Evolutionary conservation across 768 basidiomycete species (phyloP).

Genomic region (Nidula microcarpa): DNA sequence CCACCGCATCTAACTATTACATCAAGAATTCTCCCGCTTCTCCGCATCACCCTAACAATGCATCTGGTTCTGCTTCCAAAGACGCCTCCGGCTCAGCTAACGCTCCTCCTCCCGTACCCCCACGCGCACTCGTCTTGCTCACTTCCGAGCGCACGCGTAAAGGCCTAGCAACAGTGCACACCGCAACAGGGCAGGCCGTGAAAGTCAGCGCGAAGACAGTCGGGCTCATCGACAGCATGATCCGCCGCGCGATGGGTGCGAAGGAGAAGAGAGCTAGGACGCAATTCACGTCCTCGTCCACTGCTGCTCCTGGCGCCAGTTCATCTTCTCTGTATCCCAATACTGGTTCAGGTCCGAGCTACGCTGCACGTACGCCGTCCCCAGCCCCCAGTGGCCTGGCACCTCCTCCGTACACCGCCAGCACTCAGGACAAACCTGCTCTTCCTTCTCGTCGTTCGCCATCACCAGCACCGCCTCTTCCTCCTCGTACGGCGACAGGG

Average conservation of each 20-base stretch:
- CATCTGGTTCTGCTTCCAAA: slow-evolving; percentile 8
- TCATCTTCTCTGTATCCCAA: slow-evolving; percentile 2
- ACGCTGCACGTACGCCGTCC: slow-evolving; percentile 13
- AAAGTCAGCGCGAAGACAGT: slow-evolving; percentile 64
- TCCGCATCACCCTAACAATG: slow-evolving; percentile 30
- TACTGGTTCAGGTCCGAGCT: background rate
- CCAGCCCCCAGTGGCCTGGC: slow-evolving; percentile 11
- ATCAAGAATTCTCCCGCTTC: slow-evolving; percentile 54
- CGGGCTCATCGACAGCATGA: slow-evolving; percentile 54
- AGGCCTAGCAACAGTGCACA: slow-evolving; percentile 58
- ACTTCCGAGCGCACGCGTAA: slow-evolving; percentile 57
- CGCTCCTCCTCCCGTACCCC: slow-evolving; percentile 32
- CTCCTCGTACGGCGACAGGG: slow-evolving; percentile 21
- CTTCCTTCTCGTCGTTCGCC: slow-evolving; percentile 27
- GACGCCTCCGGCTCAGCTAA: slow-evolving; percentile 12
- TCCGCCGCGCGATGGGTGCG: slow-evolving; percentile 51
- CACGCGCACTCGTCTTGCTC: slow-evolving; percentile 52
- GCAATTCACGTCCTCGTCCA: slow-evolving; percentile 9
- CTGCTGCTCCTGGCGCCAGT: background rate
- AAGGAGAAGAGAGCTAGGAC: slow-evolving; percentile 28
- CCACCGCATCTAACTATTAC: slow-evolving; percentile 58
- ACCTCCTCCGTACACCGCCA: slow-evolving; percentile 8
- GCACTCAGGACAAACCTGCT: slow-evolving; percentile 16
- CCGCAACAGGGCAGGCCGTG: slow-evolving; percentile 62
- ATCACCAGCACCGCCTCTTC: slow-evolving; percentile 32